Evolutionary conservation across 129 eudicot species (phyloP), one percentile per base, ranked within the genome.

Genomic region (Chrysanthemum makinoi): DNA sequence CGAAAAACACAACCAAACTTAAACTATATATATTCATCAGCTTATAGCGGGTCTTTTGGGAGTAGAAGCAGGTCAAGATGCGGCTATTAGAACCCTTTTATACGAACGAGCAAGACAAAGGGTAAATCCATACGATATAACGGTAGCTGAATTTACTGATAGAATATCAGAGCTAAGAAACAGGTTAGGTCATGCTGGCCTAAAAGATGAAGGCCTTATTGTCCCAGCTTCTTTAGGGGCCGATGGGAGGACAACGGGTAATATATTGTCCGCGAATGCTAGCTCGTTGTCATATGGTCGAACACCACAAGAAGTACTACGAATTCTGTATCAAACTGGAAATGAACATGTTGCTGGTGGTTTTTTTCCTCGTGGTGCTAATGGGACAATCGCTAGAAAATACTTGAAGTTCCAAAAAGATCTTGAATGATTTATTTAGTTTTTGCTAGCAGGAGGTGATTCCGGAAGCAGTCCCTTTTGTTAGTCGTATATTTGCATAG

Each of bases 141-240:
- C 86, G 0, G 98, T 94, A 20, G 90, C 81, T 9, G 95, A 87
- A 22, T 85, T 92, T 65, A 92, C 96, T 0, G 51, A 84, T 70
- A 70, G 47, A n/a, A 89, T 94, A 8, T 94, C 98, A 1, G 60
- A 60, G 46, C 79, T 94, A 9, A 65, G 97, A 49, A 89, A 94
- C 61, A 83, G 77, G 72, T 84, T 94, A 4, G 98, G 93, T 19
- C 56, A 70, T 1, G 75, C 51, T 5, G 95, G 97, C 9, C 0
- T 68, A 10, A 94, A 87, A 79, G 98, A 94, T 13, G 89, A 89
- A 79, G 96, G 96, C 8, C 79, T 94, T 6, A 10, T 78, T 8
- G 88, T 80, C 3, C 19, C 73, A 3, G 52, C 62, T 3, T 6
- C 2, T 3, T 1, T 6, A 58, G 90, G 87, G 0, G 89, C 87